A percentile compares a stretch with the other conserved stretches of the same genome.
phyloP scores from a whole-genome alignment of 331 rosid species.

The Rosa hybrid region DNA sequence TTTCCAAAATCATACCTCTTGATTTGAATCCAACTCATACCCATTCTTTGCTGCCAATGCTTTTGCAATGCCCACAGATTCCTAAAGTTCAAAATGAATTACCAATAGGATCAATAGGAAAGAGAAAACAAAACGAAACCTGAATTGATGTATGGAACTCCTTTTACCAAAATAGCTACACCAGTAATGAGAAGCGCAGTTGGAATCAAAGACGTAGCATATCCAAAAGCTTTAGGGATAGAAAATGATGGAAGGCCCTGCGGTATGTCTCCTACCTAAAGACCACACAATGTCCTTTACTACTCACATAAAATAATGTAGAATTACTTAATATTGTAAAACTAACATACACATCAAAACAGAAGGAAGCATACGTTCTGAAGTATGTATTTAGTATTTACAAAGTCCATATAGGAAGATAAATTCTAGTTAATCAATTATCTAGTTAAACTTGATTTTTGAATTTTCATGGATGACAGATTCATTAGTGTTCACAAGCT shows the following conservation, averaged over 20 bases:
- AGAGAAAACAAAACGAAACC: slow-evolving; percentile 11
- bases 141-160: slow-evolving; percentile 20
- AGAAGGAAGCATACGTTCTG: neutral
- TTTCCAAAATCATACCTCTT: slow-evolving; percentile 70
- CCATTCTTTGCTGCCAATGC: slow-evolving; percentile 98
- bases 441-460: neutral
- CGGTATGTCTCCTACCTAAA: slow-evolving; percentile 94
- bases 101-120: slow-evolving; percentile 9
- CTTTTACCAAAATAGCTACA: slow-evolving; percentile 91
- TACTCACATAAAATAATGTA: slow-evolving; percentile 12
- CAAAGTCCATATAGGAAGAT: neutral
- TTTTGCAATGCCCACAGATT: slow-evolving; percentile 98
- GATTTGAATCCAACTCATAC: slow-evolving; percentile 96
- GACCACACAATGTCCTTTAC: slow-evolving; percentile 28
- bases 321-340: slow-evolving; percentile 18
- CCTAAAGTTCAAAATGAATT: slow-evolving; percentile 47
- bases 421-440: neutral
- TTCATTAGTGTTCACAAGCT: slow-evolving; percentile 6
- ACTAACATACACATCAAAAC: slow-evolving; percentile 1
- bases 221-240: slow-evolving; percentile 72
- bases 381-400: neutral
- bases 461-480: neutral
- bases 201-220: slow-evolving; percentile 76
- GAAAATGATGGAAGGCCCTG: slow-evolving; percentile 91
- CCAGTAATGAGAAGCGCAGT: slow-evolving; percentile 94